Evolutionary conservation across 129 eudicot genomes (phyloP), one percentile per base, ranked within the genome.

Genomic region (Escallonia herrerae): DNA sequence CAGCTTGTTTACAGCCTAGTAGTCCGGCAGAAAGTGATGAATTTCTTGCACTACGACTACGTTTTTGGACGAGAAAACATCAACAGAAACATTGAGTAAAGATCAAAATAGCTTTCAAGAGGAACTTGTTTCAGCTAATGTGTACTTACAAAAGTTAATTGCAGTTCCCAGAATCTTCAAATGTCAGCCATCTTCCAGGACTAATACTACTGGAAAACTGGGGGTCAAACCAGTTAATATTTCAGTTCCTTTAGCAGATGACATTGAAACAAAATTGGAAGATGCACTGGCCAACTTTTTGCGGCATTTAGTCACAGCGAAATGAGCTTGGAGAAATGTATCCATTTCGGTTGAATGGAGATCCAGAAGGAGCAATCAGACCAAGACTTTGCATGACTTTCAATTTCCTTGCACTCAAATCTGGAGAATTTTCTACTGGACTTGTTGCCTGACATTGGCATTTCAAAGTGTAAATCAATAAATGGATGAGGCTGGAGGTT

Each of bases 321-420:
- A 46, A 46, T 46, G 6, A 9, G 50, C 50, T 46, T 46, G 50
- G 9, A 46, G 50, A 5, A 5, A 51, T 51, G 8, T 6, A 51
- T 11, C 56, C n/a, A 11, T 60, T 70, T 49, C 8, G 54, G 43
- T 8, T 41, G 57, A 47, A 70, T 13, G 67, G 67, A 45, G 75
- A 70, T 15, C 75, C 75, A 61, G 75, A 70, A 49, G 67, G 75
- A 51, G 75, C 75, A 39, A 43, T 15, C 6, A 70, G 39, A 63
- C 75, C 75, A 61, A 61, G 75, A 37, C 48, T 43, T 54, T 70
- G 75, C 75, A 70, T 70, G 47, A 70, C 75, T 61, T 51, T 70
- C 52, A 70, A 8, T 51, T 65, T 70, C 15, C 67, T 43, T 2
- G 59, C 75, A 60, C 46, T 69, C 9, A 12, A 41, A 14, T n/a